Conservation (phyloP, 1,284 basidiomycete genomes). For the Megacollybia platyphylla region DNA sequence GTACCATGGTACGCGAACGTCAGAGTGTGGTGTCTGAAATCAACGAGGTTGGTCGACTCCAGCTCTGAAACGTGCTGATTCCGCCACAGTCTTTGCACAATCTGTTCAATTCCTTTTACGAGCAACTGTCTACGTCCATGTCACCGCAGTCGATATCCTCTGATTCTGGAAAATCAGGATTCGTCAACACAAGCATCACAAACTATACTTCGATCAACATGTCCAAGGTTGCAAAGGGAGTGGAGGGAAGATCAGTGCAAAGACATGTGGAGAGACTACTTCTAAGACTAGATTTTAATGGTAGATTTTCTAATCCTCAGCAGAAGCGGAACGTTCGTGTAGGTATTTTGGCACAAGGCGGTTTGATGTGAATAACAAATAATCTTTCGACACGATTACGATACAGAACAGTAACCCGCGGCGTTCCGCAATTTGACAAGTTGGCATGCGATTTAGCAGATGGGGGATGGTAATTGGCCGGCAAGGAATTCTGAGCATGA, state of each 20-base stretch:
- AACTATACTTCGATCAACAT: constrained; percentile 41
- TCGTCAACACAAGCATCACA: constrained; percentile 47
- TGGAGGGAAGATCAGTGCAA: constrained; percentile 50
- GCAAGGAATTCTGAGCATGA: constrained; percentile 7
- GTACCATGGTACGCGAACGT: constrained; percentile 59
- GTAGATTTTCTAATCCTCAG: constrained; percentile 51
- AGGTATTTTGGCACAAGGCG: constrained; percentile 36
- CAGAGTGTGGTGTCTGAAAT: constrained; percentile 57
- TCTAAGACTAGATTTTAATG: constrained; percentile 78
- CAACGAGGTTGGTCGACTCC: constrained; percentile 41
- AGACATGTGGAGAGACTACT: constrained; percentile 76
- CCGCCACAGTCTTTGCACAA: constrained; percentile 40
- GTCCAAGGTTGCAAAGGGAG: constrained; percentile 33
- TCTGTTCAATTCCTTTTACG: constrained; percentile 62
- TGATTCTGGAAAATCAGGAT: constrained; percentile 51
- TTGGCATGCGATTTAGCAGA: too few species aligned
- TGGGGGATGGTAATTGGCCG: neutral
- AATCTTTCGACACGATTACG: constrained; percentile 5
- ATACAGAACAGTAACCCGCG: neutral
- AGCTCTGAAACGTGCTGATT: constrained; percentile 2
- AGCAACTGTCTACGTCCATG: constrained; percentile 62
- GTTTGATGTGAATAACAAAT: constrained; percentile 13
- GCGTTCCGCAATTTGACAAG: too few species aligned
- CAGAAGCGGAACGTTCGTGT: constrained; percentile 13
- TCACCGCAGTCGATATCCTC: constrained; percentile 54